Conservation (phyloP, 2,329 filamentous ascomycete genomes). For the Xylaria sp. region DNA sequence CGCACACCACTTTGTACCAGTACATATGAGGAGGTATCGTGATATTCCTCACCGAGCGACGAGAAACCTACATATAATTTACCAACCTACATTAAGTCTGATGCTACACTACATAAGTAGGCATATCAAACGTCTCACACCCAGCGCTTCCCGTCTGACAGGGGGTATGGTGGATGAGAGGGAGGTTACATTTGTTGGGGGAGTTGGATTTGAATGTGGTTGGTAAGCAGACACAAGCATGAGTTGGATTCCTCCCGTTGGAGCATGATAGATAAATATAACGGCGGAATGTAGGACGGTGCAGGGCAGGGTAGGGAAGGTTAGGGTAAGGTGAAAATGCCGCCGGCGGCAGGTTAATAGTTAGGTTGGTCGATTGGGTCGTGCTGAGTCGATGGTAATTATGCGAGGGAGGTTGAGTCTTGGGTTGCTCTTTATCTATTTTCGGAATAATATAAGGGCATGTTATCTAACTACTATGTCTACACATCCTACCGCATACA, state of each 20-base stretch:
- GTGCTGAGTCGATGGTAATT: not conserved
- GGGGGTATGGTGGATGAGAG: not conserved
- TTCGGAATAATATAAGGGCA: no score
- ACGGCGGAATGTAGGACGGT: not conserved
- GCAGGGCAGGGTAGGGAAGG: not conserved
- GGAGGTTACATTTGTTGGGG: not conserved
- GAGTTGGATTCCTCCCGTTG: no score
- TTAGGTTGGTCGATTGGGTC: not conserved
- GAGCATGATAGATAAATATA: no score
- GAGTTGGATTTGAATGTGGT: not conserved
- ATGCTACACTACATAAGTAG: not conserved
- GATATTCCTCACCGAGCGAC: not conserved
- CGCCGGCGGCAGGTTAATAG: not conserved
- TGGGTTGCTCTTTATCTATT: no score
- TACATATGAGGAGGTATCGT: slow-evolving; percentile 8
- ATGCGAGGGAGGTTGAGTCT: not conserved
- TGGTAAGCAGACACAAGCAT: not conserved
- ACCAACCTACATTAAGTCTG: not conserved
- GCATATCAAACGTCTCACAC: slow-evolving; percentile 20
- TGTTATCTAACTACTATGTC: no score
- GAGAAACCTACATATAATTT: not conserved
- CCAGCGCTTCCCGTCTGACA: slow-evolving; percentile 4
- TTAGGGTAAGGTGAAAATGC: no score
- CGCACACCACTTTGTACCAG: slow-evolving; percentile 10
- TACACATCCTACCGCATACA: no score